Evolutionary conservation across 2,329 filamentous ascomycete genomes (phyloP).

Genomic region (Aspergillus ochraceoroseus): DNA sequence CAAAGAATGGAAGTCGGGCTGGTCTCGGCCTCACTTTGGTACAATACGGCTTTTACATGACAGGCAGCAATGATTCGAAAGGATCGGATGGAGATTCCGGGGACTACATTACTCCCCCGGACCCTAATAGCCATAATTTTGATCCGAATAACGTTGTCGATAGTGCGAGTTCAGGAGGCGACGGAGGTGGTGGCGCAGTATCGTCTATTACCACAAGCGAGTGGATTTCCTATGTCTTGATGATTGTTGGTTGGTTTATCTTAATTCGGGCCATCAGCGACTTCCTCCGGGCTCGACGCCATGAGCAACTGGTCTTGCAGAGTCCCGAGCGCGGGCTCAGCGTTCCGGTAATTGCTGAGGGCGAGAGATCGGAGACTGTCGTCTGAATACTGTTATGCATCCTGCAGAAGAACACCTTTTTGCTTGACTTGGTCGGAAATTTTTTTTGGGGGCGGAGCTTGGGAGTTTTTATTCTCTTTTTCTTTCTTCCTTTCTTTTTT

Average conservation of each 20-base stretch:
- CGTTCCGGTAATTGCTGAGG: conserved; percentile 79
- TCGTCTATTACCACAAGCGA: conserved; percentile 67
- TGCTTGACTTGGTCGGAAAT: neutral
- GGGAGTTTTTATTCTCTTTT: neutral
- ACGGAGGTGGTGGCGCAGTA: conserved; percentile 41
- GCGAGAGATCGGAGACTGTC: conserved; percentile 71
- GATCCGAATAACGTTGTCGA: conserved; percentile 63
- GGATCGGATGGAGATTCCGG: conserved; percentile 36
- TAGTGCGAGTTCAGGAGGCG: conserved; percentile 23
- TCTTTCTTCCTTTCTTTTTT: conserved; percentile 8
- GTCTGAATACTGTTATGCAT: conserved; percentile 50
- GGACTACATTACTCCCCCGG: conserved; percentile 60
- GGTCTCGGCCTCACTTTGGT: conserved; percentile 93
- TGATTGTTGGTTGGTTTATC: conserved; percentile 98
- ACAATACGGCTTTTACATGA: conserved; percentile 96
- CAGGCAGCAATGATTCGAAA: conserved; percentile 51
- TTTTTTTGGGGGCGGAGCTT: too few species aligned
- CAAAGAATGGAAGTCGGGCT: conserved; percentile 93
- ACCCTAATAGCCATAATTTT: conserved; percentile 88
- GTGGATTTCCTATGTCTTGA: conserved; percentile 85
- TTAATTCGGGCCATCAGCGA: conserved; percentile 90
- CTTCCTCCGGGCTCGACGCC: conserved; percentile 78
- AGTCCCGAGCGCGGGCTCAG: conserved; percentile 84
- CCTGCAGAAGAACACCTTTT: conserved; percentile 4
- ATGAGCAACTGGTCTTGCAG: conserved; percentile 88